Evolutionary conservation across 805 yeast species (phyloP), one percentile per base, ranked within the genome.

Genomic region (Candida easanensis): DNA sequence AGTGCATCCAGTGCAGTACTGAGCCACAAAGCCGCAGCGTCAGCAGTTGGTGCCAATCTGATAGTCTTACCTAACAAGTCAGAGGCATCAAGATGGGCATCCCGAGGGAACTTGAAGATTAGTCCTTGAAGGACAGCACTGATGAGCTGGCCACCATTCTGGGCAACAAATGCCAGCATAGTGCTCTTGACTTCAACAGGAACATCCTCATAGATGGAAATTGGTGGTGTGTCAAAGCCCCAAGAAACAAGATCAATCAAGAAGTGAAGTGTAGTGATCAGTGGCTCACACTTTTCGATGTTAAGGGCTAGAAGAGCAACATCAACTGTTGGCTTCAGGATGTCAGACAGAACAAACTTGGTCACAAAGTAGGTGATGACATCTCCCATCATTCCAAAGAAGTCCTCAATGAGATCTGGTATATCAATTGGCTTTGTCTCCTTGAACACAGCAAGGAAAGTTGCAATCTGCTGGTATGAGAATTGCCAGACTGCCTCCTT

Each of bases 141-240:
- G 32, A 79, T 61, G 36, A 91, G 63, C 22, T 50, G 36, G 1
- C 74, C 76, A 30, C 96, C 96, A 33, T 79, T 69, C 38, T 67
- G 61, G 23, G 71, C 62, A 28, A 82, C 62, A 33, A 81, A 68
- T 27, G 64, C 62, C 39, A 75, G 59, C 18, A 83, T 69, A 35
- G 73, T 71, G 19, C 62, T 57, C 44, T 77, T 74, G 50, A 85
- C 75, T 33, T 69, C 70, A n/a, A 68, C 71, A 10, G 84, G 82
- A 33, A 80, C 77, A 17, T 65, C 66, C 17, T 73, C 77, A 41
- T 76, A 73, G 32, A 83, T 74, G 7, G 95, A 83, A 16, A 86
- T 73, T 5, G 97, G 96, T 2, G 96, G 89, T 9, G 76, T 69
- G 21, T 76, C 82, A 51, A 83, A 78, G 1, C 96, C 96, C 91